phyloP scores from a whole-genome alignment of 1,139 yeast species.

The Yamadazyma oceani region DNA sequence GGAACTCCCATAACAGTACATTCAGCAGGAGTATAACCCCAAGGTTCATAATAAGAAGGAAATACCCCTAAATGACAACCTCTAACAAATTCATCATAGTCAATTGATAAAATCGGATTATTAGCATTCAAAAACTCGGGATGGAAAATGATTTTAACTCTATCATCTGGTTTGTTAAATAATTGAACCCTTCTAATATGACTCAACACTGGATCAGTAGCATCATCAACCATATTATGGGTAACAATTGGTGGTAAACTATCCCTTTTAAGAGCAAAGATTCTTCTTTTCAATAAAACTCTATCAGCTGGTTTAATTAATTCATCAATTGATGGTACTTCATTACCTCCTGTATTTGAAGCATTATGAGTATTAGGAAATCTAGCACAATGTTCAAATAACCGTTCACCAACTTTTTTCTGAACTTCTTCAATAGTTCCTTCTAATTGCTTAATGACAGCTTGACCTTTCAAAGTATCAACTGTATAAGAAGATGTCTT shows the following conservation, averaged over 20 bases:
- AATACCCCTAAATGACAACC: constrained; percentile 98
- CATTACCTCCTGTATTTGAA: constrained; percentile 54
- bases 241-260: constrained; percentile 94
- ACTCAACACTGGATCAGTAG: constrained; percentile 85
- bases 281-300: constrained; percentile 87
- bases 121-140: constrained; percentile 95
- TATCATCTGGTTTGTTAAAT: constrained; percentile 85
- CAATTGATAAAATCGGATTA: constrained; percentile 89
- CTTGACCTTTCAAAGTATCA: constrained; percentile 94
- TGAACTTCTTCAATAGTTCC: constrained; percentile 89
- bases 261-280: constrained; percentile 86
- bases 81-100: constrained; percentile 95
- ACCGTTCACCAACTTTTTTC: constrained; percentile 79
- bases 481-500: constrained; percentile 91
- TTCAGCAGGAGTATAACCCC: constrained; percentile 99
- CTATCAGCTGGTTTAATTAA: constrained; percentile 85
- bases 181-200: constrained; percentile 90
- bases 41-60: constrained; percentile 98
- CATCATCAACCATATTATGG: constrained; percentile 95
- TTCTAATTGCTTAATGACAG: constrained; percentile 89
- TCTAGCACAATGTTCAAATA: constrained; percentile 88
- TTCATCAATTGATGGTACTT: constrained; percentile 68
- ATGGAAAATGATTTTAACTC: constrained; percentile 95
- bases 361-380: constrained; percentile 61
- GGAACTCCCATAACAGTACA: constrained; percentile 99